Evolutionary conservation across 2,329 filamentous ascomycete species (phyloP), one percentile per base, ranked within the genome.

Genomic region (Pestalotiopsis sp.): DNA sequence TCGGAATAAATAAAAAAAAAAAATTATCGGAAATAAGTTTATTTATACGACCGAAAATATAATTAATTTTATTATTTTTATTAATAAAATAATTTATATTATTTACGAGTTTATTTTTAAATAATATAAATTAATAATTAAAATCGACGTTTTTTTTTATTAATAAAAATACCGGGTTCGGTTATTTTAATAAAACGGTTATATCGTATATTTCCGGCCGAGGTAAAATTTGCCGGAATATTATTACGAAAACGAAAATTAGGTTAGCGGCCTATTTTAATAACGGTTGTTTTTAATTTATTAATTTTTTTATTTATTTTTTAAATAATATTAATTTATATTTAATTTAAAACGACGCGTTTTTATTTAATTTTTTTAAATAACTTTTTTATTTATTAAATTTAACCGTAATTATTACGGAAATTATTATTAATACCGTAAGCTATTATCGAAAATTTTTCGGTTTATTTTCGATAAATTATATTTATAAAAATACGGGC

Each of bases 331-430:
- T 27, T 27, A 58, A 41, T 3, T 3, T 56, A 58, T 36, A 66
- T 40, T 59, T 57, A 9, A 52, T 40, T 41, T n/a, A 11, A 4
- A 20, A 7, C 5, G 5, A 7, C 5, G 5, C 27, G 17, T 27
- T 31, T 9, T 66, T 62, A 7, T 31, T 31, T 66, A 45, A 6
- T 60, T 66, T 66, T 56, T 58, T 62, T 66, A 63, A 20, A 63
- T 64, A 65, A 2, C 1, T 25, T 23, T 3, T 1, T 11, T 59
- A 59, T 59, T 11, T 11, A 12, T 3, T 25, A 25, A 25, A 3
- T 25, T 3, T 25, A 25, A 25, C 1, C 4, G 4, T 25, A 45
- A 45, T 45, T 45, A n/a, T 17, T 12, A 4, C 13, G 13, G 13
- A 45, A 3, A 3, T 45, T 45, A n/a, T 13, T 17, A 17, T 4